These are phyloP conservation scores for Chytriomyces hyalinus DNA, from an alignment of 192 early-diverging fungal genomes.

Conservation along the genomic window DNA sequence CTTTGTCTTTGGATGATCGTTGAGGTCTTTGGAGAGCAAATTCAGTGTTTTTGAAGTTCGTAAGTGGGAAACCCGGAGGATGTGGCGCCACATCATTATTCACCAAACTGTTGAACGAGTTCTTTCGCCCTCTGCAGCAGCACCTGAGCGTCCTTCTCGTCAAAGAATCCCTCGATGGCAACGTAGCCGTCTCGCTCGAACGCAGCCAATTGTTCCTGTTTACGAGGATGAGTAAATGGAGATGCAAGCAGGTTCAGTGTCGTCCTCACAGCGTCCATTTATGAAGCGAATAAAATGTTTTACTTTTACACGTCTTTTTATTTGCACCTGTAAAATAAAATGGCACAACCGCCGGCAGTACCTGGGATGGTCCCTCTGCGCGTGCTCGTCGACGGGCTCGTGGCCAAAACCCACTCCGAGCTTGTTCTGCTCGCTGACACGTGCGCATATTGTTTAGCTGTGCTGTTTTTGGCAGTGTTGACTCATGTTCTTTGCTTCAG, in stretches of 20 bases:
- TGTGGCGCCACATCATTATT: not conserved
- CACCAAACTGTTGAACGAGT: constrained; percentile 63
- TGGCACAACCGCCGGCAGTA: not conserved
- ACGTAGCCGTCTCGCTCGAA: constrained; percentile 63
- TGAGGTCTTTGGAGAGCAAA: constrained; percentile 48
- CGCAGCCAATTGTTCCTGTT: not conserved
- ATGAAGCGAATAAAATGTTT: no score
- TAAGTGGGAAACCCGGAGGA: not conserved
- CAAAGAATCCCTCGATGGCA: constrained; percentile 72
- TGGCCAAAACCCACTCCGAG: constrained; percentile 15
- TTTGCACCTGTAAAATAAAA: no score
- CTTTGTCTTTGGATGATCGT: constrained; percentile 74
- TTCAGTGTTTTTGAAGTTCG: not conserved
- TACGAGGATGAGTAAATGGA: not conserved
- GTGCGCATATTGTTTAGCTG: not conserved
- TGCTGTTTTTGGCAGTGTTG: not conserved
- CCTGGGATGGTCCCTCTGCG: constrained; percentile 28
- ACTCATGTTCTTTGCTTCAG: not conserved
- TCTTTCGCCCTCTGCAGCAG: constrained; percentile 55
- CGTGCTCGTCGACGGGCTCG: constrained; percentile 7
- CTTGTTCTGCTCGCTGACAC: constrained; percentile 28
- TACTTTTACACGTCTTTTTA: no score
- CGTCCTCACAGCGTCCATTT: not conserved
- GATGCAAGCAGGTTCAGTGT: not conserved
- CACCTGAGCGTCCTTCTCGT: constrained; percentile 45